Evolutionary conservation across 2,329 filamentous ascomycete species (phyloP), one percentile per base, ranked within the genome.

Genomic region (Nigrograna mackinnonii): DNA sequence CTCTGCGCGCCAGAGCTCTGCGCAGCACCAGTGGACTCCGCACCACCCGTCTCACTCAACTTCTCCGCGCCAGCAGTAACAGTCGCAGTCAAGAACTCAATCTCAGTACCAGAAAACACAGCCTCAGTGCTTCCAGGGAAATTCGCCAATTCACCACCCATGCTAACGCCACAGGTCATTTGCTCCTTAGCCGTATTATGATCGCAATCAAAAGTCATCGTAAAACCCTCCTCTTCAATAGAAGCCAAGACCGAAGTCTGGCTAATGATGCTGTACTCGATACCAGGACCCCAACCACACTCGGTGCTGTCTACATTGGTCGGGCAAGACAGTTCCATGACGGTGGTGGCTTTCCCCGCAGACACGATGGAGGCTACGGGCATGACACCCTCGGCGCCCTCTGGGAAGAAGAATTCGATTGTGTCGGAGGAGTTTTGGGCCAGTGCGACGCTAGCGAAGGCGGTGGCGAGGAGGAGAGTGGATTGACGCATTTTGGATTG

Each of bases 191-290:
- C 39, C 14, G 48, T 46, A 35, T 62, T 53, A 40, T 57, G 52
- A 24, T 58, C 56, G 46, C 61, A 64, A 16, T 48, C 50, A 16
- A 57, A 50, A 41, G 52, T 60, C 47, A 66, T 54, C 35, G 49
- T 53, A 22, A 56, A 46, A 13, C 21, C 28, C 11, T 16, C 22
- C 3, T 41, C 46, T 1, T 41, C 42, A 50, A 62, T 52, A 28
- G 47, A 36, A 12, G 52, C 58, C 21, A 55, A 32, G 45, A 56
- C 62, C 18, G 44, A 41, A 19, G 56, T 58, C n/a, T 39, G 42
- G 6, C 45, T 50, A 22, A 60, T 42, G 47, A 60, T 42, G 30
- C 44, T 39, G 42, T 54, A 50, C 9, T 50, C 41, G 20, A 57
- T 31, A 16, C 58, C 58, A 2, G 46, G 39, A 22, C 57, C 58